Conservation (phyloP, 2,329 filamentous ascomycete species). For the Nothophaeocryptopus gaeumannii region DNA sequence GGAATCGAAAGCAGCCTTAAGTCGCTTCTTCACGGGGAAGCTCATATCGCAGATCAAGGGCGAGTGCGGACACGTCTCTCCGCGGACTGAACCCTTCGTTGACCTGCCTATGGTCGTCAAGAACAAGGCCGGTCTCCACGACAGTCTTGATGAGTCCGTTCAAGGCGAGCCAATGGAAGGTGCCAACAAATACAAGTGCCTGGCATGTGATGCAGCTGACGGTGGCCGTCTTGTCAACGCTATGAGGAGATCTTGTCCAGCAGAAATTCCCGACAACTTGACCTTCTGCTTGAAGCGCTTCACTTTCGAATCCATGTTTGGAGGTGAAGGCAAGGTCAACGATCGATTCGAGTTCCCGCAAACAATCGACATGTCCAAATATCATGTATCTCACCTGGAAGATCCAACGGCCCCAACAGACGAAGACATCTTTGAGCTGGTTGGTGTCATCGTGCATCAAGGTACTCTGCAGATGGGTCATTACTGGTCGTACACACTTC, state of each 20-base stretch:
- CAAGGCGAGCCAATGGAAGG: conserved; percentile 96
- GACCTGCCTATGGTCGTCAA: conserved; percentile 96
- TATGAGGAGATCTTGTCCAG: conserved; percentile 81
- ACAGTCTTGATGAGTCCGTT: conserved; percentile 92
- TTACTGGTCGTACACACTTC: conserved; percentile 93
- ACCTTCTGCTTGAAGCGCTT: conserved; percentile 94
- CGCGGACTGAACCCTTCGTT: conserved; percentile 84
- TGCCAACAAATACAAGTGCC: conserved; percentile 97
- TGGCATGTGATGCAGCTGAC: conserved; percentile 68
- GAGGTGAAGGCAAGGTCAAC: conserved; percentile 84
- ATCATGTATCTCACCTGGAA: conserved; percentile 81
- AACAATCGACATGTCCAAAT: conserved; percentile 80
- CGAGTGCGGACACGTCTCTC: conserved; percentile 90
- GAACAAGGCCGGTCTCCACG: conserved; percentile 76
- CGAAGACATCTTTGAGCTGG: conserved; percentile 83
- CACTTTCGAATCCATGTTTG: conserved; percentile 70
- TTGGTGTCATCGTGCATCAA: conserved; percentile 90
- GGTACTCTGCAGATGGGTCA: conserved; percentile 92
- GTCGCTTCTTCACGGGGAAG: conserved; percentile 85
- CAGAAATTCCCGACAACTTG: conserved; percentile 87
- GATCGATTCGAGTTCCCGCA: conserved; percentile 87
- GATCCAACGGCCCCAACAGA: conserved; percentile 54
- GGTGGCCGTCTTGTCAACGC: conserved; percentile 69
- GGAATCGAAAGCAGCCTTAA: conserved; percentile 69
- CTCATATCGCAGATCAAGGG: conserved; percentile 93